phyloP scores from a whole-genome alignment of 2,329 filamentous ascomycete species.

The Fusarium mexicanum region DNA sequence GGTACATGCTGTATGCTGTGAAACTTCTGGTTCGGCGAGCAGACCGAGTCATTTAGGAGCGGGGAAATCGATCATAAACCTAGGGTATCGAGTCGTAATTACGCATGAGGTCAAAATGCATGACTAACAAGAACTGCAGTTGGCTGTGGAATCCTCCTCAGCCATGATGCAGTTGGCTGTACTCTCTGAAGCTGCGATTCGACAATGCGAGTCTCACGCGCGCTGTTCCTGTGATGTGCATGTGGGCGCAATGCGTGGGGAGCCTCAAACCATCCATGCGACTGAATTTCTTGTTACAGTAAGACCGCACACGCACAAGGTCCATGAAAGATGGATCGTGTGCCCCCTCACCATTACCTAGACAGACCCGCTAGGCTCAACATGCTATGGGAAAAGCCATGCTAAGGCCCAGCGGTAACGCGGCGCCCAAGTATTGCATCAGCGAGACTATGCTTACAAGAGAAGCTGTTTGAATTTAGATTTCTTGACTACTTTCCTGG shows the following conservation, averaged over 20 bases:
- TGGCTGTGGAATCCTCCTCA: background rate
- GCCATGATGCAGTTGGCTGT: background rate
- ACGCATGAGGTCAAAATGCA: slow-evolving; percentile 27
- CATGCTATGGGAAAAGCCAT: slow-evolving; percentile 16
- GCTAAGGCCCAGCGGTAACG: background rate
- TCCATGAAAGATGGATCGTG: slow-evolving; percentile 23
- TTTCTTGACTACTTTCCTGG: background rate
- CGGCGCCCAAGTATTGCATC: slow-evolving; percentile 22
- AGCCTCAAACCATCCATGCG: slow-evolving; percentile 12
- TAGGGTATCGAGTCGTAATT: slow-evolving; percentile 21
- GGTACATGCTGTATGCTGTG: background rate
- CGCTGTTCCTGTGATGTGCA: slow-evolving; percentile 33
- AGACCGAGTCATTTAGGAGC: slow-evolving; percentile 2
- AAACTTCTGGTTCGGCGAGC: slow-evolving; percentile 6
- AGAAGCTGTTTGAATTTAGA: slow-evolving; percentile 13
- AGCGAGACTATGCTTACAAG: slow-evolving; percentile 22
- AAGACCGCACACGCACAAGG: slow-evolving; percentile 20
- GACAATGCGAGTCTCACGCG: slow-evolving; percentile 20
- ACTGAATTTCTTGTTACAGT: background rate
- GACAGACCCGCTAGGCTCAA: slow-evolving; percentile 11
- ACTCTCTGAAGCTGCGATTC: background rate
- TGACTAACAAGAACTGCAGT: slow-evolving; percentile 34
- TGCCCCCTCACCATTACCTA: slow-evolving; percentile 19
- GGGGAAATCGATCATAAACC: slow-evolving; percentile 3
- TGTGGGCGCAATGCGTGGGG: slow-evolving; percentile 18